Percentiles rank a stretch among this genome's conserved stretches.
Evolutionary conservation across 2,329 filamentous ascomycete species (phyloP).

Genomic region (Herpotrichia juniperi): DNA sequence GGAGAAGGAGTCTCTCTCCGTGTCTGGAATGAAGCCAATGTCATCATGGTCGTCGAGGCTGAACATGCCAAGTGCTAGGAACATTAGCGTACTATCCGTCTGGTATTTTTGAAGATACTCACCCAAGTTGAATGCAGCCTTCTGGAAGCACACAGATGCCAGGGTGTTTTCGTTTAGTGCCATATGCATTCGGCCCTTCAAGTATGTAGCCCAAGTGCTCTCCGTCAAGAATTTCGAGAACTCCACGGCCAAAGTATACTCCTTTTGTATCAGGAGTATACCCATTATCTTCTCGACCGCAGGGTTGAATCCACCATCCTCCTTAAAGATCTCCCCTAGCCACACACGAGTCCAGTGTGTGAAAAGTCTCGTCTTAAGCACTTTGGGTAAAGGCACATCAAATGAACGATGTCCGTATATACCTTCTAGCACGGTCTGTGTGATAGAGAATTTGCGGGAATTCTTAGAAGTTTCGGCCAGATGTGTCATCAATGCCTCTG

Average conservation of each 20-base stretch:
- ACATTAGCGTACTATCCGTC: slow-evolving; percentile 19
- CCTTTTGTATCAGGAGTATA: slow-evolving; percentile 50
- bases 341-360: slow-evolving; percentile 56
- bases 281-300: slow-evolving; percentile 51
- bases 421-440: slow-evolving; percentile 44
- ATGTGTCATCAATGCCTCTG: slow-evolving; percentile 28
- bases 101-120: slow-evolving; percentile 49
- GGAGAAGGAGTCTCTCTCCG: slow-evolving; percentile 71
- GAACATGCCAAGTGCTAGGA: slow-evolving; percentile 40
- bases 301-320: slow-evolving; percentile 38
- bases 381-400: slow-evolving; percentile 33
- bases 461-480: slow-evolving; percentile 31
- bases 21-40: slow-evolving; percentile 70
- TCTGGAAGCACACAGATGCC: slow-evolving; percentile 79
- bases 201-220: slow-evolving; percentile 70
- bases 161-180: slow-evolving; percentile 74
- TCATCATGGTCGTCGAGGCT: slow-evolving; percentile 49
- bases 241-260: slow-evolving; percentile 60
- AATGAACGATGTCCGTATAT: slow-evolving; percentile 40
- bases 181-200: slow-evolving; percentile 81
- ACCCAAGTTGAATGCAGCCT: slow-evolving; percentile 83
- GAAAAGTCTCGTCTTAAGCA: slow-evolving; percentile 37
- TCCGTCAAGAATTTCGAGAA: slow-evolving; percentile 70
- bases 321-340: slow-evolving; percentile 48
- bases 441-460: slow-evolving; percentile 36